These are phyloP conservation scores for Pestalotiopsis sp. DNA, from an alignment of 2,329 filamentous ascomycete species.

Conservation along the genomic window DNA sequence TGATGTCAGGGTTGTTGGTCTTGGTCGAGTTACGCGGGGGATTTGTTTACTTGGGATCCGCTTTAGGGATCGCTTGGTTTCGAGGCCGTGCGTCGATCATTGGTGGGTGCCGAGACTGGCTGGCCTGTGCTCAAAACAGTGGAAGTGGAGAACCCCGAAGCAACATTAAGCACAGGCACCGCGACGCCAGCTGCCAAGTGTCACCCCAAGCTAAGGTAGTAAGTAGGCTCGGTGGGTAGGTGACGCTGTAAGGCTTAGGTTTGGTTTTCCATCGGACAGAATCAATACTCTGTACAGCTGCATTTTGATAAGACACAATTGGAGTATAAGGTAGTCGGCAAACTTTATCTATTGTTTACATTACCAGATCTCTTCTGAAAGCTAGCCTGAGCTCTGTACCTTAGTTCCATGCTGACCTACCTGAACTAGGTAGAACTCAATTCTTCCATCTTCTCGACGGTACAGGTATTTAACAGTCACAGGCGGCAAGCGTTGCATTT, in stretches of 20 bases:
- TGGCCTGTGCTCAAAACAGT: not conserved
- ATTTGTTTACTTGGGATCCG: conserved; percentile 12
- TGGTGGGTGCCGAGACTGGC: not conserved
- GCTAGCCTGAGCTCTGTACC: too few relatives aligned
- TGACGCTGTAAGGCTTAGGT: not conserved
- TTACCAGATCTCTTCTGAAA: too few relatives aligned
- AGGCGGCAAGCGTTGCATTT: too few relatives aligned
- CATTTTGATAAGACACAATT: too few relatives aligned
- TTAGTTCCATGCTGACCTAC: too few relatives aligned
- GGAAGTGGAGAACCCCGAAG: not conserved
- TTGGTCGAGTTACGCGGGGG: conserved; percentile 11
- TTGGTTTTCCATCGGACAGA: not conserved
- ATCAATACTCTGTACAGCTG: too few relatives aligned
- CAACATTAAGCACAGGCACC: not conserved
- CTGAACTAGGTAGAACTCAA: too few relatives aligned
- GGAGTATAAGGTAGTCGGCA: too few relatives aligned
- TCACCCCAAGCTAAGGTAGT: not conserved
- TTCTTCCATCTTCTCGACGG: too few relatives aligned
- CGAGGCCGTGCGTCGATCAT: not conserved
- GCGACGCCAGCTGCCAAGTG: not conserved
- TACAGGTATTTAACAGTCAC: too few relatives aligned
- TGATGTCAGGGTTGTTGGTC: conserved; percentile 11
- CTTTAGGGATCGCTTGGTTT: conserved; percentile 2
- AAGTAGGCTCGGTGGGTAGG: too few relatives aligned
- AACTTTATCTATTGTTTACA: too few relatives aligned